Evolutionary conservation across 805 yeast genomes (phyloP).

Genomic region (Scheffersomyces coipomensis): DNA sequence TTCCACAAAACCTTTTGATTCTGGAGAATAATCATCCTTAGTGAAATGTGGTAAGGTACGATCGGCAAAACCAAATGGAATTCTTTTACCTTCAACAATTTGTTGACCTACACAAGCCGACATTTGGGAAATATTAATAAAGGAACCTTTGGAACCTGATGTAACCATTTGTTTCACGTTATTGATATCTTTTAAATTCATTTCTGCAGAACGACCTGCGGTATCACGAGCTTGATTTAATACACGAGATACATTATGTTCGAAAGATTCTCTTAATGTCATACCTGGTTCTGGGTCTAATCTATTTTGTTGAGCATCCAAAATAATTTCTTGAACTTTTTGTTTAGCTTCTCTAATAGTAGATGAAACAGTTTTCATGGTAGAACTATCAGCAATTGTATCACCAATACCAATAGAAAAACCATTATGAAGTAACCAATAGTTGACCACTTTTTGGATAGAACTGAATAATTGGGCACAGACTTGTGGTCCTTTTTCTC

Average conservation of each 20-base stretch:
- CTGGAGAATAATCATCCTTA: conserved; percentile 97
- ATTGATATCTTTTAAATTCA: conserved; percentile 88
- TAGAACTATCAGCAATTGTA: conserved; percentile 95
- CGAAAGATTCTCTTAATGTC: conserved; percentile 98
- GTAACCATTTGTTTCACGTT: conserved; percentile 99
- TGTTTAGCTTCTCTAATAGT: conserved; percentile 91
- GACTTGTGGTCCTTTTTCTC: conserved; percentile 91
- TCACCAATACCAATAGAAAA: conserved; percentile 99
- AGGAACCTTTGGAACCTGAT: conserved; percentile 99
- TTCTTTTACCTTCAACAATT: conserved; percentile 99
- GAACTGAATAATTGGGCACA: conserved; percentile 91
- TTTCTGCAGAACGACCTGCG: conserved; percentile 98
- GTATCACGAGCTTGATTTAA: conserved; percentile 98
- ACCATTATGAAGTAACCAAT: conserved; percentile 94
- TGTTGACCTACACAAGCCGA: conserved; percentile 99
- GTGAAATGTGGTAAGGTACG: conserved; percentile 97
- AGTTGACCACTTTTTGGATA: conserved; percentile 92
- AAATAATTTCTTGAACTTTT: conserved; percentile 90
- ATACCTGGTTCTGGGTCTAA: conserved; percentile 98
- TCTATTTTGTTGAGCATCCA: conserved; percentile 85
- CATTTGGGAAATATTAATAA: conserved; percentile 98
- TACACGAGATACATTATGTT: conserved; percentile 92
- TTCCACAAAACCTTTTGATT: conserved; percentile 96
- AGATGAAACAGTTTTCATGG: conserved; percentile 90
- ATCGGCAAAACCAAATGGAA: conserved; percentile 95